Conservation (phyloP, 257 asterid genomes). For the Marsdenia floribunda region DNA sequence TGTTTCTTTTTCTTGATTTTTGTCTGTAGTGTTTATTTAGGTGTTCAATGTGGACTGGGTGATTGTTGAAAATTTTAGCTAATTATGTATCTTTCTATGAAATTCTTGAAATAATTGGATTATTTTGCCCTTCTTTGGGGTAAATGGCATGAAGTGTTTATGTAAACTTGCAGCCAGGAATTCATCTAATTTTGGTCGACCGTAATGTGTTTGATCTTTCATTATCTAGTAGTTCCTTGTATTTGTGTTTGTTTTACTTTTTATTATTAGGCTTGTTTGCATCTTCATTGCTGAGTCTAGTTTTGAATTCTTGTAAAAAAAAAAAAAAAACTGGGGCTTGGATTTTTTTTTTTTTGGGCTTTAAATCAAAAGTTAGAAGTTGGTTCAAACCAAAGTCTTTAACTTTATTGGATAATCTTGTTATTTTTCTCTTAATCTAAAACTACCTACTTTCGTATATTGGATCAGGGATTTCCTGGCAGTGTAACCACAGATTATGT, state of each 20-base stretch:
- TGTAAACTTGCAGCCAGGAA: not conserved
- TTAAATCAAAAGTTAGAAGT: not conserved
- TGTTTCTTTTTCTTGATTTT: not conserved
- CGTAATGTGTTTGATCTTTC: not conserved
- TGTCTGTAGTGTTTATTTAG: not conserved
- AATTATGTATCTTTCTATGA: not conserved
- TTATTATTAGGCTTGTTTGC: not conserved
- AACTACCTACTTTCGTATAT: not conserved
- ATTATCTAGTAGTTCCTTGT: not conserved
- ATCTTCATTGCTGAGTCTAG: not conserved
- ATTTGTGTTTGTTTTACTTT: not conserved
- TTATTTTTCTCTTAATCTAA: not conserved
- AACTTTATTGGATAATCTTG: not conserved
- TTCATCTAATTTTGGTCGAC: not conserved
- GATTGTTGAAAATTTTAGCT: not conserved
- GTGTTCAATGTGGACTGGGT: not conserved
- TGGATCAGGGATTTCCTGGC: slow-evolving; percentile 83
- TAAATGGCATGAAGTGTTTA: not conserved
- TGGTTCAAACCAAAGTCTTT: not conserved
- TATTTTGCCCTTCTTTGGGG: not conserved
- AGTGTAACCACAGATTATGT: slow-evolving; percentile 88
- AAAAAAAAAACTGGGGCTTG: not conserved
- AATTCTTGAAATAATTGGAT: not conserved
- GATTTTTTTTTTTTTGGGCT: not conserved
- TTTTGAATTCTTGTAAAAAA: not conserved